Evolutionary conservation across 2,329 filamentous ascomycete species (phyloP).

Genomic region (Xylaria sp.): DNA sequence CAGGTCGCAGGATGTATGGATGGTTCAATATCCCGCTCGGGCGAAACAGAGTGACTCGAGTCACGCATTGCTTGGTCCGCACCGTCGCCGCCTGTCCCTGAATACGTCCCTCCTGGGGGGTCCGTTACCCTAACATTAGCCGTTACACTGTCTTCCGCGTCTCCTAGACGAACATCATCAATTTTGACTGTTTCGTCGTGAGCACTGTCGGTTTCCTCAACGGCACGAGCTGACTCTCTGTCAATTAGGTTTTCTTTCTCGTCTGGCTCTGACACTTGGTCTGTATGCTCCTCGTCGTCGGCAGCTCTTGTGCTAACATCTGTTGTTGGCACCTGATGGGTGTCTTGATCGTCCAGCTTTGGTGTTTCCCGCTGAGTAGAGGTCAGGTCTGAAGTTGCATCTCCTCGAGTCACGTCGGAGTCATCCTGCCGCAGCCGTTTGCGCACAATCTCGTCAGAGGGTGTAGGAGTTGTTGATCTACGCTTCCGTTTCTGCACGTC

Average conservation of each 20-base stretch:
- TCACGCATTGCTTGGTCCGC: constrained; percentile 30
- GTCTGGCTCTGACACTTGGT: not conserved
- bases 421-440: constrained; percentile 60
- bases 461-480: constrained; percentile 66
- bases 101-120: constrained; percentile 22
- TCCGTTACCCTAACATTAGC: constrained; percentile 22
- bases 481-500: constrained; percentile 71
- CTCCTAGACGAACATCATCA: not conserved
- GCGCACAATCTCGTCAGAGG: constrained; percentile 57
- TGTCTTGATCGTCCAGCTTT: constrained; percentile 4
- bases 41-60: constrained; percentile 27
- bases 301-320: constrained; percentile 27
- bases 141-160: constrained; percentile 26
- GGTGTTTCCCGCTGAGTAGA: constrained; percentile 14
- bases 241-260: constrained; percentile 4
- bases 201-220: constrained; percentile 1
- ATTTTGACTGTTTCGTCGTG: not conserved
- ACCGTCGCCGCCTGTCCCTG: constrained; percentile 26
- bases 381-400: not conserved
- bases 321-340: not conserved
- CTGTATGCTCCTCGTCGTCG: constrained; percentile 12
- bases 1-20: constrained; percentile 74
- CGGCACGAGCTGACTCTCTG: constrained; percentile 6
- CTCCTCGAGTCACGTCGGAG: constrained; percentile 22
- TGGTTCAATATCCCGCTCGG: constrained; percentile 51